Conservation (phyloP, 345 rosid genomes). For the Alliaria petiolata region DNA sequence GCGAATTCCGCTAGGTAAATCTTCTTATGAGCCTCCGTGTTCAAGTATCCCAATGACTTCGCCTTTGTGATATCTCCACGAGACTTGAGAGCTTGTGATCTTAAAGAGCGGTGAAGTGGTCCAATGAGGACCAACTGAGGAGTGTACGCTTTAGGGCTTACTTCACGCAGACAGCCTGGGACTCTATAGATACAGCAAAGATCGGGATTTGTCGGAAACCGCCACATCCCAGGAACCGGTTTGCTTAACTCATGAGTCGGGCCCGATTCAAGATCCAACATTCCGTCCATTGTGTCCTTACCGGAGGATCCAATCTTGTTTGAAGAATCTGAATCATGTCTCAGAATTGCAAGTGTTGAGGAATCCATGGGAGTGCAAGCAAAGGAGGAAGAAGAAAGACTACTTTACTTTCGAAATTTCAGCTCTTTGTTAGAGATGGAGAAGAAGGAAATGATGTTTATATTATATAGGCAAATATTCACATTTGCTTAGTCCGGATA, state of each 20-base stretch:
- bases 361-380: not conserved
- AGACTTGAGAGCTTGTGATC: not conserved
- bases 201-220: not conserved
- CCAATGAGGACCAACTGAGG: not conserved
- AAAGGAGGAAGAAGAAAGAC: not conserved
- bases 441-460: not conserved
- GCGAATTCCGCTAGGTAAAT: not conserved
- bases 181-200: conserved; percentile 16
- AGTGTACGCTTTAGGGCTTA: not conserved
- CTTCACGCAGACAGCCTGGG: not conserved
- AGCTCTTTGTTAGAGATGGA: not conserved
- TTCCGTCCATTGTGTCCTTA: not conserved
- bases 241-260: not conserved
- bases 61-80: not conserved
- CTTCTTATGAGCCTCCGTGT: not conserved
- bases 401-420: not conserved
- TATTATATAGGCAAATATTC: not conserved
- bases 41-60: conserved; percentile 2
- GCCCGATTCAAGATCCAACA: not conserved
- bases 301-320: not conserved
- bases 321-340: not conserved
- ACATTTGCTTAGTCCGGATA: not conserved
- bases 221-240: not conserved
- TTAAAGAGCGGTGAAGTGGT: conserved; percentile 5
- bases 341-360: not conserved